Base-by-base conservation (phyloP, 2,329 filamentous ascomycete species). In the Trichoderma sp. region DNA sequence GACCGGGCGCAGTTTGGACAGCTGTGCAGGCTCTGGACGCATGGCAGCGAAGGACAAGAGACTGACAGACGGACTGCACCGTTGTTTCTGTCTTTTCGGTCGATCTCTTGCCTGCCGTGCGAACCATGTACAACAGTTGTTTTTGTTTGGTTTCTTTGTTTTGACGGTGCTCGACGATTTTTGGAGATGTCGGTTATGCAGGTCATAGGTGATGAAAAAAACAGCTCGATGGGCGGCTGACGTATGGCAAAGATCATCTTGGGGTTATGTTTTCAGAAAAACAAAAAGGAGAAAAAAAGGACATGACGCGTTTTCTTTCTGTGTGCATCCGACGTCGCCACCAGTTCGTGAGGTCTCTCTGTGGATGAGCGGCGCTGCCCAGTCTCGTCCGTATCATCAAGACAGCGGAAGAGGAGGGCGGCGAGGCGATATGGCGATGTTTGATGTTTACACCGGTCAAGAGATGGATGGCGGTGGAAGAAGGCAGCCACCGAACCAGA, bases 41-140 rank as follows among this genome's bases (percentile, higher is more conserved):
- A 62, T 50, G 64, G 17, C 50, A 34, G 58, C 41, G 34, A 17
- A 45, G 30, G 43, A 30, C 17, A 21, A 19, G 43, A 30, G 47
- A 55, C 57, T 28, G 28, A 34, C 28, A 19, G 51, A 45, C 39
- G 44, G 45, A 5, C 44, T 21, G 50, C 44, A 39, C 30, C 44
- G 14, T 26, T 10, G 21, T 24, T 19, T 43, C 28, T 30, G 44
- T 30, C 34, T 7, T 52, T 52, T 26, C 21, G 12, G 34, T 39
- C 10, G 34, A 39, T 39, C 28, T 21, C 21, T 56, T 30, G 48
- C 47, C 52, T 56, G 61, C 55, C 47, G 65, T 56, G 52, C 48
- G 65, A 48, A 52, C 21, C 51, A 56, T 66, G 65, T 64, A 66
- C 61, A 66, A 66, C 65, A 66, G 24, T 63, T 57, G 52, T 34